Evolutionary conservation across 768 basidiomycete genomes (phyloP), one percentile per base, ranked within the genome.

Genomic region (Tephrocybe sp.): DNA sequence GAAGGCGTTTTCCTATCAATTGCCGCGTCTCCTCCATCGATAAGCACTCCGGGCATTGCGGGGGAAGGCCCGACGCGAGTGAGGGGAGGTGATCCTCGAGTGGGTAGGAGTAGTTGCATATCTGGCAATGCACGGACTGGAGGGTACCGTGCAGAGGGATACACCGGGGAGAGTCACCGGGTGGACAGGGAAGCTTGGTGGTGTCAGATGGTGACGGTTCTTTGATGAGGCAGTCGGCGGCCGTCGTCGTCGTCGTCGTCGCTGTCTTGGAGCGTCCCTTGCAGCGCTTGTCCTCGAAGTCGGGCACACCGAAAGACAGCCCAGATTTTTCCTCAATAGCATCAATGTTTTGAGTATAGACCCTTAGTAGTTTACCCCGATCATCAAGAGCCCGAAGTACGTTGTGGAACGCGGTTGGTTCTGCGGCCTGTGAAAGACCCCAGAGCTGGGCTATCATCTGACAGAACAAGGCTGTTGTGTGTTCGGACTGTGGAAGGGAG

Each of bases 311-410:
- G 53, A 90, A 89, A 1, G 86, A 83, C 9, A 96, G 77, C 3
- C 93, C 93, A n/a, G 81, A 86, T 64, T 92, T 92, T 51, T 74
- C 74, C 63, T 96, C 93, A 34, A 96, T 83, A 21, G 84, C 86
- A 64, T 96, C 93, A 52, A 95, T 95, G 68, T 96, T 95, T 72
- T 96, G 93, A 0, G 93, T 94, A 67, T 95, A 96, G 2, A 92
- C 89, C 21, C 93, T 78, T 30, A 94, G 76, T 3, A 96, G 80
- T 53, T 80, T 79, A 3, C 89, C 87, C 30, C 84, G 76, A 52
- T 85, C 77, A 60, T 95, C 90, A 25, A 95, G 80, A 25, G 76
- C 62, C 35, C 85, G 86, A 25, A 96, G 80, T 21, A 89, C 70
- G 9, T 75, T 68, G 63, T 96, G 93, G 60, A 95, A 95, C 1